phyloP scores from a whole-genome alignment of 2,329 filamentous ascomycete species.

The Leptographium radiaticola region DNA sequence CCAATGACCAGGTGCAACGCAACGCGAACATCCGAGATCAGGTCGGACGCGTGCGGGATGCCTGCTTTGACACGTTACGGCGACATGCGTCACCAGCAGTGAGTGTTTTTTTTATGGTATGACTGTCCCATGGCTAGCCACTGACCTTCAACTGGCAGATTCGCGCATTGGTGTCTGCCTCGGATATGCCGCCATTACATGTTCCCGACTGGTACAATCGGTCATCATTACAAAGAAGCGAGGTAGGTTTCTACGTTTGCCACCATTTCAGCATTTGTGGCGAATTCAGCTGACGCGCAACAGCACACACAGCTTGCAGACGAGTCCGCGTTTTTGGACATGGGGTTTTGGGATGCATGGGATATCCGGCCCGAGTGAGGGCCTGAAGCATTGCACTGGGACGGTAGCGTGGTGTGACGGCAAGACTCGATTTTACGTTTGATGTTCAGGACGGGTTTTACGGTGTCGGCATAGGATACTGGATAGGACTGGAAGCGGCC shows the following conservation, averaged over 20 bases:
- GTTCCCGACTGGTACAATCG: constrained; percentile 4
- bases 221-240: background rate
- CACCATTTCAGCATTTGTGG: background rate
- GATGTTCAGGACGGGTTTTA: background rate
- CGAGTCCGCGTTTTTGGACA: background rate
- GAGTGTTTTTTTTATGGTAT: background rate
- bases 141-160: background rate
- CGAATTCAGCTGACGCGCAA: background rate
- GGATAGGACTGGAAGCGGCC: background rate
- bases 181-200: background rate
- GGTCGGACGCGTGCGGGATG: constrained; percentile 10
- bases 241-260: background rate
- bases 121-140: background rate
- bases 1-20: constrained; percentile 6
- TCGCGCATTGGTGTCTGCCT: background rate
- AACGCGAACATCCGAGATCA: constrained; percentile 10
- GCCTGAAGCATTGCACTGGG: background rate
- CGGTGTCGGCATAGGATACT: background rate
- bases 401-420: background rate
- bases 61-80: constrained; percentile 8
- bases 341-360: constrained; percentile 1
- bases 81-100: constrained; percentile 6
- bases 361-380: background rate
- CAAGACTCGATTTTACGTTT: background rate
- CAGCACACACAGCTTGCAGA: background rate